Evolutionary conservation across 2,329 filamentous ascomycete genomes (phyloP).

Genomic region (Colletotrichum tofieldiae): DNA sequence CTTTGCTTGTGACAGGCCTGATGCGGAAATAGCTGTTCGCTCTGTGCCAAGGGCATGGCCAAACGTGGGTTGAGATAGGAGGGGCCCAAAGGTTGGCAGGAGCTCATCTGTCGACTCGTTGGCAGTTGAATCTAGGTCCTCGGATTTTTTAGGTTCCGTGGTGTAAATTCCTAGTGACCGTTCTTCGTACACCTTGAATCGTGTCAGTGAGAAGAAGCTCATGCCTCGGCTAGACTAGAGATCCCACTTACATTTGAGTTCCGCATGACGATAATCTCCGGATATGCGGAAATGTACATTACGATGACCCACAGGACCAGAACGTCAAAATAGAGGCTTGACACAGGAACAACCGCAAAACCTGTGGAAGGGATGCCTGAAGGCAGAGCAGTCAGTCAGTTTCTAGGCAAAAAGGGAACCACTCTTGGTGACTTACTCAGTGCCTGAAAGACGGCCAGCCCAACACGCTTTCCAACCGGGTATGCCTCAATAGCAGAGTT

Average conservation of each 20-base stretch:
- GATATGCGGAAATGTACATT: conserved; percentile 78
- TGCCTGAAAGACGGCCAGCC: conserved; percentile 78
- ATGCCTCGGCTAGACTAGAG: not conserved
- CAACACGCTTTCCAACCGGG: conserved; percentile 67
- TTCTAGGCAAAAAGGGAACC: not conserved
- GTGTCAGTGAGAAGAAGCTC: not conserved
- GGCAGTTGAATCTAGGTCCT: conserved; percentile 44
- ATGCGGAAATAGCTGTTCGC: conserved; percentile 44
- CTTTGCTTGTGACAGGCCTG: conserved; percentile 48
- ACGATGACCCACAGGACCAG: conserved; percentile 74
- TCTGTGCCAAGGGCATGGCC: conserved; percentile 7
- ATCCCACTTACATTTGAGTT: conserved; percentile 61
- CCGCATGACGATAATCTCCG: conserved; percentile 75
- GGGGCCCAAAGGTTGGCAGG: conserved; percentile 7
- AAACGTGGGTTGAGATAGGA: conserved; percentile 35
- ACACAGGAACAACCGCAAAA: conserved; percentile 76
- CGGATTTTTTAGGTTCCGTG: conserved; percentile 49
- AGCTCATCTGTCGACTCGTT: conserved; percentile 48
- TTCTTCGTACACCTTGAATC: conserved; percentile 78
- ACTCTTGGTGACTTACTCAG: conserved; percentile 57
- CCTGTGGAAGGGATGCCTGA: conserved; percentile 75
- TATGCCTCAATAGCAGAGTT: conserved; percentile 70
- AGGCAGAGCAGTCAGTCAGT: conserved; percentile 12
- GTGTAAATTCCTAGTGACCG: conserved; percentile 74
- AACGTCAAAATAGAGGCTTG: conserved; percentile 69